Evolutionary conservation across 2,329 filamentous ascomycete genomes (phyloP).

Genomic region (Trichoderma breve): DNA sequence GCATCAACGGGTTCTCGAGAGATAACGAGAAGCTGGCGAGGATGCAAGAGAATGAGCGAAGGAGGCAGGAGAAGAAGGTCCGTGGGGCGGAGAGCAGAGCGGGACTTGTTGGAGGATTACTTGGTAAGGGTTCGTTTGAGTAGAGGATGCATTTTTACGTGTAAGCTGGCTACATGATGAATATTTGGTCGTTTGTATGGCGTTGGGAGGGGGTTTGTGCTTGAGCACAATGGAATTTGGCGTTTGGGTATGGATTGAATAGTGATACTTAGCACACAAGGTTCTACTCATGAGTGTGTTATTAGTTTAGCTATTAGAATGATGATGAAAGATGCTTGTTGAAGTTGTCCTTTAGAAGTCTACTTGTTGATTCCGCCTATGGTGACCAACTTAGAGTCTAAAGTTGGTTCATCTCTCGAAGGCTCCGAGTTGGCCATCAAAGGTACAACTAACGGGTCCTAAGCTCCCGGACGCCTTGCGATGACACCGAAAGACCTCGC

Average conservation of each 20-base stretch:
- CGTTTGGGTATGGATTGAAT: neutral
- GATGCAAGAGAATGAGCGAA: constrained; percentile 55
- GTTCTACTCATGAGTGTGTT: neutral
- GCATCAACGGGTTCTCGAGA: constrained; percentile 59
- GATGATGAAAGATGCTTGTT: neutral
- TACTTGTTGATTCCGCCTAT: neutral
- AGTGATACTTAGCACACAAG: neutral
- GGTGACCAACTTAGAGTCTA: too few species aligned
- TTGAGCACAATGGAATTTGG: neutral
- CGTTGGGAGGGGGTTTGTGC: neutral
- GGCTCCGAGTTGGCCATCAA: too few species aligned
- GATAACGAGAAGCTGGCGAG: constrained; percentile 57
- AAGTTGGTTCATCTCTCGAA: too few species aligned
- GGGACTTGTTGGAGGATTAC: constrained; percentile 56
- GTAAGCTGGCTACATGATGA: neutral
- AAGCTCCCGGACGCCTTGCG: too few species aligned
- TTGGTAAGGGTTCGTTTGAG: constrained; percentile 51
- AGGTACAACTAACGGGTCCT: too few species aligned
- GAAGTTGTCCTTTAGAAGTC: neutral
- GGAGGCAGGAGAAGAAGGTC: constrained; percentile 57
- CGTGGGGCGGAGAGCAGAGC: constrained; percentile 57
- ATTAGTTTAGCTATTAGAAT: neutral
- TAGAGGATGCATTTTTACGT: constrained; percentile 19
- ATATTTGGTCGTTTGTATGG: neutral
- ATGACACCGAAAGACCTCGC: too few species aligned